Evolutionary conservation across 768 basidiomycete genomes (phyloP).

Genomic region (Podaxis sp.): DNA sequence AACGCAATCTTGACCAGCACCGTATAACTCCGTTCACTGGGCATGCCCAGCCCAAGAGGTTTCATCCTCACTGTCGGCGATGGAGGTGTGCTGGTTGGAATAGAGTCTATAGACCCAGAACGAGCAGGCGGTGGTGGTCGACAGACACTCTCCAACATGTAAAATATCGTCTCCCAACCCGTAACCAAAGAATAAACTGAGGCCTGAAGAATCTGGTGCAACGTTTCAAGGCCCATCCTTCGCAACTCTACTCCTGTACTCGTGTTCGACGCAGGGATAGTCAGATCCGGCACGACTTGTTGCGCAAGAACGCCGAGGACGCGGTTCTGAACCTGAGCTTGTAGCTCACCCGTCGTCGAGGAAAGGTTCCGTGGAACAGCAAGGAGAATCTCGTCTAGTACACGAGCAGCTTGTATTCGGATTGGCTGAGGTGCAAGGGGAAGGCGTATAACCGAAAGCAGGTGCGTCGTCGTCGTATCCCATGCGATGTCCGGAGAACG

Average conservation of each 20-base stretch:
- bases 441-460: constrained; percentile 75
- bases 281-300: constrained; percentile 63
- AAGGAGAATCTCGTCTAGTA: constrained; percentile 81
- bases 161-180: constrained; percentile 93
- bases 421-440: constrained; percentile 71
- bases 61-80: constrained; percentile 37
- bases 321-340: constrained; percentile 72
- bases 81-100: constrained; percentile 37
- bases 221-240: constrained; percentile 83
- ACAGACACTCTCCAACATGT: constrained; percentile 90
- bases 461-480: constrained; percentile 77
- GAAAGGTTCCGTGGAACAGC: constrained; percentile 70
- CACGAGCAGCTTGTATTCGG: constrained; percentile 85
- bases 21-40: constrained; percentile 68
- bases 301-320: constrained; percentile 83
- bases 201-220: constrained; percentile 88
- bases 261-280: constrained; percentile 33
- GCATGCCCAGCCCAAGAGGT: constrained; percentile 52
- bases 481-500: constrained; percentile 84
- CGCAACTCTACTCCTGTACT: constrained; percentile 72
- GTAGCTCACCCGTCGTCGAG: constrained; percentile 56
- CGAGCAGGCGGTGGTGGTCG: constrained; percentile 34
- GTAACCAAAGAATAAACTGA: constrained; percentile 89
- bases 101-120: constrained; percentile 40
- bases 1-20: constrained; percentile 89